Conservation (phyloP, 768 basidiomycete species). For the Scleroderma citrinum region DNA sequence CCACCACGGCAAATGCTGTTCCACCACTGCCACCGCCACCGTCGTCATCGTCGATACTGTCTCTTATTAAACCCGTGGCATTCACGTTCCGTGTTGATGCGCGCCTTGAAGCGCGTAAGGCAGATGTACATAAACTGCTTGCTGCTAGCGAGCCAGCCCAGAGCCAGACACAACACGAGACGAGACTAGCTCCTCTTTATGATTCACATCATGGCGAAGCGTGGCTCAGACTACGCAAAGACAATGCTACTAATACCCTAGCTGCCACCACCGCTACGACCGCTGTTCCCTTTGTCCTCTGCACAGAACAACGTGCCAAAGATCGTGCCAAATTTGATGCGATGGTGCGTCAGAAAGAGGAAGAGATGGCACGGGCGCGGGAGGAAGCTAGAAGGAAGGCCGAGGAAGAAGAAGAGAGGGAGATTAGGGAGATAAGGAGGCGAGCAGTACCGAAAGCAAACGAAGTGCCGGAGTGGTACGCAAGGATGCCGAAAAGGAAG, state of each 20-base stretch:
- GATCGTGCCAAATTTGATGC: slow-evolving; percentile 64
- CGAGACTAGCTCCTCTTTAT: slow-evolving; percentile 53
- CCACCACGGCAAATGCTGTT: too few relatives aligned
- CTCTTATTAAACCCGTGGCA: slow-evolving; percentile 40
- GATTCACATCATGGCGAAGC: slow-evolving; percentile 33
- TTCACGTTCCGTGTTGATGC: slow-evolving; percentile 51
- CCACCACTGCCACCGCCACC: too few relatives aligned
- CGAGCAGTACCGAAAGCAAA: slow-evolving; percentile 62
- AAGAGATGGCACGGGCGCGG: slow-evolving; percentile 40
- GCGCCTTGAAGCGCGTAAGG: slow-evolving; percentile 43
- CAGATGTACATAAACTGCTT: slow-evolving; percentile 6
- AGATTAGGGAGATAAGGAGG: slow-evolving; percentile 56
- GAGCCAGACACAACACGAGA: slow-evolving; percentile 16
- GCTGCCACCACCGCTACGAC: not conserved
- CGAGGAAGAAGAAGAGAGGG: slow-evolving; percentile 54
- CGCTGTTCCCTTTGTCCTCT: slow-evolving; percentile 34
- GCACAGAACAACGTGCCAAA: slow-evolving; percentile 50
- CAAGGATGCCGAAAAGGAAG: slow-evolving; percentile 55
- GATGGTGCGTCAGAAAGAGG: slow-evolving; percentile 49
- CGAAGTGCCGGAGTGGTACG: slow-evolving; percentile 75
- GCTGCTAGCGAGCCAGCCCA: slow-evolving; percentile 10
- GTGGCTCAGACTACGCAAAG: slow-evolving; percentile 36
- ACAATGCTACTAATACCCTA: slow-evolving; percentile 10
- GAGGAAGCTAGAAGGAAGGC: slow-evolving; percentile 43
- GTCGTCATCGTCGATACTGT: too few relatives aligned